Conservation (phyloP, 2,329 filamentous ascomycete genomes). For the Microdochium trichocladiopsis region DNA sequence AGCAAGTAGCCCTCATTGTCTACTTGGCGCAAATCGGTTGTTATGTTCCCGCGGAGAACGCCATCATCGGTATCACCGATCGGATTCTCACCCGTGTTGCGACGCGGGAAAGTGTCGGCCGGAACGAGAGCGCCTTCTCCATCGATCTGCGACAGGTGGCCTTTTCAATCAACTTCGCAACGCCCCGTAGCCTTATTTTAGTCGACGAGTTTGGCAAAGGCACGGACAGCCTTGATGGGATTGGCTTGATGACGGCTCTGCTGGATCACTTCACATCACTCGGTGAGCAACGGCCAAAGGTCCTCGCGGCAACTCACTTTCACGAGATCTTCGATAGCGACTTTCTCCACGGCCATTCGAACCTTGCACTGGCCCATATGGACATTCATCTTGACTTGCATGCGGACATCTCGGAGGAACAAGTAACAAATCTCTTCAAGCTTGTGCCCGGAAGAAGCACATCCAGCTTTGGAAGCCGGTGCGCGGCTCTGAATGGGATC, state of each 20-base stretch:
- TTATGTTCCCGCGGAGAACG: conserved; percentile 75
- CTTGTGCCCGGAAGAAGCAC: conserved; percentile 60
- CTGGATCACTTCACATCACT: conserved; percentile 47
- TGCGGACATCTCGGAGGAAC: conserved; percentile 45
- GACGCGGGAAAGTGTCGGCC: conserved; percentile 57
- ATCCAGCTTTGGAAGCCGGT: conserved; percentile 80
- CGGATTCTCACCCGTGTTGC: conserved; percentile 84
- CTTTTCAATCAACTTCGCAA: conserved; percentile 67
- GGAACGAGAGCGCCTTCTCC: conserved; percentile 55
- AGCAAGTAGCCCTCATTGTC: conserved; percentile 83
- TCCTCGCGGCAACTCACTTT: conserved; percentile 56
- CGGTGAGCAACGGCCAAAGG: conserved; percentile 40
- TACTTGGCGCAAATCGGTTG: conserved; percentile 91
- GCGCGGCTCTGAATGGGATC: conserved; percentile 82
- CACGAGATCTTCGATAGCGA: conserved; percentile 66
- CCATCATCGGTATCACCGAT: conserved; percentile 80
- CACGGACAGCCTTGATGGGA: conserved; percentile 50
- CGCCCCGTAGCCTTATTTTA: conserved; percentile 71
- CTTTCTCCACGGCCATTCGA: conserved; percentile 41
- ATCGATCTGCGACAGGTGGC: conserved; percentile 85
- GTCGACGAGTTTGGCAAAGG: conserved; percentile 85
- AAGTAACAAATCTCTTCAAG: conserved; percentile 70
- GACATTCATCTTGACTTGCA: conserved; percentile 54
- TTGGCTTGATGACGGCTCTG: conserved; percentile 50
- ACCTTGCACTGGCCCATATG: conserved; percentile 63